Evolutionary conservation across 1,284 basidiomycete species (phyloP).

Genomic region (Leccinum fallax): DNA sequence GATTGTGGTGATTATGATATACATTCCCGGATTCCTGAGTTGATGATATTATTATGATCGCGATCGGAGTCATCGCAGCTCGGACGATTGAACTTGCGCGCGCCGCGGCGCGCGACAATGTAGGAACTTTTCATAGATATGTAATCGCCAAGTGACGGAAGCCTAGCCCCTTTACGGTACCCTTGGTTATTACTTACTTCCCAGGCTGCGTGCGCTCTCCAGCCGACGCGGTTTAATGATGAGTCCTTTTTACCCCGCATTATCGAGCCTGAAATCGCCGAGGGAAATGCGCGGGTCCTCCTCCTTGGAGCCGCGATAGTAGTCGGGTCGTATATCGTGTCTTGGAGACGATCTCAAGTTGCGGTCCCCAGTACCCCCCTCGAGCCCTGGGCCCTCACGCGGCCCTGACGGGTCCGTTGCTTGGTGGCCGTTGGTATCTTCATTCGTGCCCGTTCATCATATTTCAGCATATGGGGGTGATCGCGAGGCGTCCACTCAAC

Average conservation of each 20-base stretch:
- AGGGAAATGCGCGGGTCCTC: neutral
- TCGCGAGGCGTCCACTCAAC: constrained; percentile 5
- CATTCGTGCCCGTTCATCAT: neutral
- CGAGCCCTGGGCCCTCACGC: neutral
- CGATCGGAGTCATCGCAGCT: constrained; percentile 7
- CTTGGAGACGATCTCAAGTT: neutral
- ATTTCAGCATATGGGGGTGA: neutral
- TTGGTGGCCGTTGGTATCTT: neutral
- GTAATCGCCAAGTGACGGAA: neutral
- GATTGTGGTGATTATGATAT: neutral
- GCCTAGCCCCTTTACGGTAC: neutral
- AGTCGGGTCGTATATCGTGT: neutral
- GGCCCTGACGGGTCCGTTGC: neutral
- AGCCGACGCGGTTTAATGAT: neutral
- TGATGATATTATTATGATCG: constrained; percentile 9
- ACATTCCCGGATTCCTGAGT: neutral
- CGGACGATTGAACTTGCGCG: neutral
- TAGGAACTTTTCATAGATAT: neutral
- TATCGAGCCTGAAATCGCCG: neutral
- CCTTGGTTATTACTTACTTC: neutral
- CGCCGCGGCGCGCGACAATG: neutral
- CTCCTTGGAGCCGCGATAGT: neutral
- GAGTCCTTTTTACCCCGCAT: neutral
- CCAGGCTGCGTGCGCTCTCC: neutral
- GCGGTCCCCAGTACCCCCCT: neutral